Evolutionary conservation across 1,139 yeast genomes (phyloP).

Genomic region (Sugiyamaella novakii): DNA sequence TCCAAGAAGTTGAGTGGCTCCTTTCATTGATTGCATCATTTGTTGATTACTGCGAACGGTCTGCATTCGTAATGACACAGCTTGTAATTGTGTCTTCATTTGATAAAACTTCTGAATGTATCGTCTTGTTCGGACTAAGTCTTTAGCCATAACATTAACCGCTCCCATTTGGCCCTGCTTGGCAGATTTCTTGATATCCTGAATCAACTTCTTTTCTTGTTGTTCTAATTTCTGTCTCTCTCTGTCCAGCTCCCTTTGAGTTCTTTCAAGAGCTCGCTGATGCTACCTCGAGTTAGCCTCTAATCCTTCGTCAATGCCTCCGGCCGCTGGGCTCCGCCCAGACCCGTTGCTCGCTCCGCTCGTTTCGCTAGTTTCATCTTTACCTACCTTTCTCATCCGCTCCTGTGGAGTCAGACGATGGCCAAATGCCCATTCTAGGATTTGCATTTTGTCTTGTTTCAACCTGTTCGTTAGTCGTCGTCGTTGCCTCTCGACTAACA

Average conservation of each 20-base stretch:
- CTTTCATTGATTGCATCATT: conserved; percentile 93
- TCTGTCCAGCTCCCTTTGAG: conserved; percentile 88
- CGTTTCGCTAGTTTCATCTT: background rate
- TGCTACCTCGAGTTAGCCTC: conserved; percentile 47
- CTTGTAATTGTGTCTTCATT: conserved; percentile 95
- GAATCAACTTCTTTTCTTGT: conserved; percentile 85
- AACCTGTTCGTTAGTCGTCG: background rate
- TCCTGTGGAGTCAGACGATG: conserved; percentile 93
- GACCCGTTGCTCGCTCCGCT: conserved; percentile 10
- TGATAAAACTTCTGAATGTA: conserved; percentile 85
- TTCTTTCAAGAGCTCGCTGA: conserved; percentile 90
- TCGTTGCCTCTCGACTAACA: background rate
- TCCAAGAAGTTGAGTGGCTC: conserved; percentile 81
- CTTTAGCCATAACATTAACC: conserved; percentile 94
- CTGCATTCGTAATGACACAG: conserved; percentile 86
- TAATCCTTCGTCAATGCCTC: background rate
- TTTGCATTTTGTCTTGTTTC: conserved; percentile 46
- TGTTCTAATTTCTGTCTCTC: conserved; percentile 83
- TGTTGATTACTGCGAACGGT: conserved; percentile 91
- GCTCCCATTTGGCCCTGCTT: conserved; percentile 86
- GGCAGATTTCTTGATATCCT: conserved; percentile 88
- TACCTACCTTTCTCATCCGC: conserved; percentile 67
- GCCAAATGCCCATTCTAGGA: conserved; percentile 96
- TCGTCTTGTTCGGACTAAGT: conserved; percentile 78
- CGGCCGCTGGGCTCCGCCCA: conserved; percentile 14